Evolutionary conservation across 768 basidiomycete species (phyloP).

Genomic region (Gymnopilus dilepis): DNA sequence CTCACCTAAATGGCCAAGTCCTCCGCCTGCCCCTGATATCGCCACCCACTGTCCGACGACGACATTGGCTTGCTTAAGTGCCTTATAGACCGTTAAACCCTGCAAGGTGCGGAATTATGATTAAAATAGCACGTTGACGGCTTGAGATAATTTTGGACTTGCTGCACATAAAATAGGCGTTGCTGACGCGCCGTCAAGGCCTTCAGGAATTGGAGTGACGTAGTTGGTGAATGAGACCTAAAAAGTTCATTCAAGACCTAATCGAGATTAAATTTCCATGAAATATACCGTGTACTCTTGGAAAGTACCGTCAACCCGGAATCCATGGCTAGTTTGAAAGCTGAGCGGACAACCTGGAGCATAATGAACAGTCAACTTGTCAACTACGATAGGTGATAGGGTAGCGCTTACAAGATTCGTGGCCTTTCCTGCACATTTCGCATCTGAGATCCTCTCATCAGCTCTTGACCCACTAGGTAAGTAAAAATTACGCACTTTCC

Average conservation of each 20-base stretch:
- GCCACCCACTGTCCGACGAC: constrained; percentile 73
- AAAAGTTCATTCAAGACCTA: too few species aligned
- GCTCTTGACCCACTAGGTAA: not conserved
- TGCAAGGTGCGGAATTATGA: constrained; percentile 26
- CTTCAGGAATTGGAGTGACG: constrained; percentile 79
- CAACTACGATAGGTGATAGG: too few species aligned
- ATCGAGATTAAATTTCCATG: too few species aligned
- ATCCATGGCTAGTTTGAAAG: constrained; percentile 57
- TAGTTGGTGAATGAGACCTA: constrained; percentile 67
- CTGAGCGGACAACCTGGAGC: constrained; percentile 48
- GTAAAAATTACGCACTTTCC: constrained; percentile 33
- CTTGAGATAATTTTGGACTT: constrained; percentile 17
- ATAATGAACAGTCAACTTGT: too few species aligned
- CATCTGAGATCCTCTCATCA: constrained; percentile 40
- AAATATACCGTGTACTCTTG: constrained; percentile 56
- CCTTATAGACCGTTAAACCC: constrained; percentile 85
- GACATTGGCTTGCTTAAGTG: constrained; percentile 65
- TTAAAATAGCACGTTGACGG: not conserved
- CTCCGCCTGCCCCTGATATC: constrained; percentile 79
- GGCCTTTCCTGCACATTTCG: constrained; percentile 72
- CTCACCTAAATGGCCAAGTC: constrained; percentile 76
- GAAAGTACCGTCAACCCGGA: constrained; percentile 74
- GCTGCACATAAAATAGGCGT: constrained; percentile 79
- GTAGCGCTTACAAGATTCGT: constrained; percentile 47
- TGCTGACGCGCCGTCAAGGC: constrained; percentile 63